These are phyloP conservation scores for Picea glauca DNA, from an alignment of 75 land plant species.

Conservation along the genomic window DNA sequence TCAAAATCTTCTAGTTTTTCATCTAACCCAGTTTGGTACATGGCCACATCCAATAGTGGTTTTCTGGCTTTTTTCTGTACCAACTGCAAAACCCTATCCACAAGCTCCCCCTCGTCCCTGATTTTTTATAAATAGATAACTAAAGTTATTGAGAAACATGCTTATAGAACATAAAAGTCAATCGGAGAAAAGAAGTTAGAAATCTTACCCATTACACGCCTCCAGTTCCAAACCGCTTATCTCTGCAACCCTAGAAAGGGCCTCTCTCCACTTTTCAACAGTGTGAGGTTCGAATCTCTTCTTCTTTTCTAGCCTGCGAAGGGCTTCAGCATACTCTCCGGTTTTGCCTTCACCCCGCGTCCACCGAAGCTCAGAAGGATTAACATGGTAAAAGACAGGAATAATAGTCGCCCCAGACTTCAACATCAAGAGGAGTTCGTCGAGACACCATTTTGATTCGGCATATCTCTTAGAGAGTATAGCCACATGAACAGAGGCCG, in stretches of 20 bases:
- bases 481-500: no score
- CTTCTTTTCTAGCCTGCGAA: not conserved
- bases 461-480: no score
- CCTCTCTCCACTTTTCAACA: not conserved
- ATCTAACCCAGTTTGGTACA: not conserved
- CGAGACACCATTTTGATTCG: no score
- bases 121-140: no score
- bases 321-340: not conserved
- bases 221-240: not conserved
- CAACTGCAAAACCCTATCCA: not conserved
- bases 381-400: not conserved
- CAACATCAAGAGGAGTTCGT: not conserved
- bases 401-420: not conserved
- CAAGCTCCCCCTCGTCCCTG: not conserved
- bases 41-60: not conserved
- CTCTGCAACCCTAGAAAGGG: not conserved
- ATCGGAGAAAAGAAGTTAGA: no score
- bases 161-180: no score
- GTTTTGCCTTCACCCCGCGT: not conserved
- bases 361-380: not conserved
- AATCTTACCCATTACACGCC: no score
- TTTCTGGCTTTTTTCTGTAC: not conserved
- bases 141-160: no score
- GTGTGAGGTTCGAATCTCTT: not conserved
- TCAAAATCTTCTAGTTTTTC: not conserved